These are phyloP conservation scores for Funneliformis geosporum DNA, from an alignment of 192 early-diverging fungal species.

Conservation along the genomic window DNA sequence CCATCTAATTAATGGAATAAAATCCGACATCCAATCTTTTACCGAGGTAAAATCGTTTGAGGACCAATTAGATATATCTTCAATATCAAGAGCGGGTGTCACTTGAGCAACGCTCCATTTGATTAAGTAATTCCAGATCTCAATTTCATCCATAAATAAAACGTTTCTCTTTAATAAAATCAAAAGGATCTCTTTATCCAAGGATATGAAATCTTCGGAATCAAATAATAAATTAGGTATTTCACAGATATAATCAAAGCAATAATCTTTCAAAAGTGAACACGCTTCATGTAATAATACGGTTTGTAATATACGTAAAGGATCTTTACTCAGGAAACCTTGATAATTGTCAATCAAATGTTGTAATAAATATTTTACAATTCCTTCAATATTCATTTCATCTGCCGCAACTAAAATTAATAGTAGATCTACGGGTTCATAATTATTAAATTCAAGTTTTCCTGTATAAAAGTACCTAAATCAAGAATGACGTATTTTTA, in stretches of 20 bases:
- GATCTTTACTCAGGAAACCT: background rate
- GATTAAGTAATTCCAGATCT: slow-evolving; percentile 20
- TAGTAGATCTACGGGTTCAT: background rate
- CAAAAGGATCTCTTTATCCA: slow-evolving; percentile 5
- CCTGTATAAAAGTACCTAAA: slow-evolving; percentile 27
- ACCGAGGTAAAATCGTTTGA: slow-evolving; percentile 1
- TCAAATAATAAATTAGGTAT: slow-evolving; percentile 14
- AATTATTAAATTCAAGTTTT: slow-evolving; percentile 1
- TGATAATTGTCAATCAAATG: slow-evolving; percentile 12
- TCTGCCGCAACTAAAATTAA: slow-evolving; percentile 19
- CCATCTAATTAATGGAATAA: slow-evolving; percentile 32
- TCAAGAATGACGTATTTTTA: no score
- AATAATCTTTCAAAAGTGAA: background rate
- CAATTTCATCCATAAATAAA: slow-evolving; percentile 27
- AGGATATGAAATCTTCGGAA: background rate
- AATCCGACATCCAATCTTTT: background rate
- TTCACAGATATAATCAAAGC: slow-evolving; percentile 18
- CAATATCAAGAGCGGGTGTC: background rate
- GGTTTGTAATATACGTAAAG: background rate
- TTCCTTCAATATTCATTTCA: slow-evolving; percentile 13
- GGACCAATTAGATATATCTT: background rate
- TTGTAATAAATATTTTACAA: background rate
- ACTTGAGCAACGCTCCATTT: slow-evolving; percentile 25
- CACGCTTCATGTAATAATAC: slow-evolving; percentile 2
- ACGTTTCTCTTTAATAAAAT: background rate